Base-by-base conservation (phyloP, 164 flowering plant species). In the Tinospora cordifolia region DNA sequence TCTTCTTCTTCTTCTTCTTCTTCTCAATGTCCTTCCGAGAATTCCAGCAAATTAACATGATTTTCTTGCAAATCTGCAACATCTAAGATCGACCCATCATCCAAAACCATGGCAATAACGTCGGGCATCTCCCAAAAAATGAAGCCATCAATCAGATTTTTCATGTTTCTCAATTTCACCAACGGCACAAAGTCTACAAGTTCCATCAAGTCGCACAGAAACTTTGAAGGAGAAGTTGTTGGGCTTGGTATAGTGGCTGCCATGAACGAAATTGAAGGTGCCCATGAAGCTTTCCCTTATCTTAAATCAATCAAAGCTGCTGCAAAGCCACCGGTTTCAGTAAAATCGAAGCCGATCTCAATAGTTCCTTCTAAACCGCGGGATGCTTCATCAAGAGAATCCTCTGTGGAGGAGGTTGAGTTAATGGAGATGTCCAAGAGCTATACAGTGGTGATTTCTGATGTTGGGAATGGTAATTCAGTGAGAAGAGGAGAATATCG, bases 371-470 rank as follows among this genome's bases (percentile, higher is more conserved):
- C 64, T 11, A 74, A 74, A 65, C 57, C 75, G 25, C 57, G 74
- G 25, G 63, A 68, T 6, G 63, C 75, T 14, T 68, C 75, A 68
- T 47, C 60, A 39, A 47, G 69, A 59, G 78, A 68, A 62, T 30
- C 74, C 63, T 66, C 62, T 60, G 8, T 34, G 51, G 81, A 76
- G 69, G 69, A 54, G 22, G 77, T 73, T 27, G 76, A 69, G n/a
- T 54, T 54, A 7, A 72, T 72, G 79, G 86, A 83, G 79, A n/a
- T 75, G 46, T 84, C 82, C n/a, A 89, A 87, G 86, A 84, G 86
- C 73, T 87, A 86, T 39, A 86, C 89, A 8, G 83, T 89, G 62
- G 91, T 87, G 74, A 82, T 84, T 69, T 84, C 86, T 38, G 83
- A 76, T 62, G 30, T 76, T 19, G 88, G 86, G 63, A 71, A 75